Evolutionary conservation across 208 protist species (phyloP).

Genomic region (Acanthamoeba rhysodes): DNA sequence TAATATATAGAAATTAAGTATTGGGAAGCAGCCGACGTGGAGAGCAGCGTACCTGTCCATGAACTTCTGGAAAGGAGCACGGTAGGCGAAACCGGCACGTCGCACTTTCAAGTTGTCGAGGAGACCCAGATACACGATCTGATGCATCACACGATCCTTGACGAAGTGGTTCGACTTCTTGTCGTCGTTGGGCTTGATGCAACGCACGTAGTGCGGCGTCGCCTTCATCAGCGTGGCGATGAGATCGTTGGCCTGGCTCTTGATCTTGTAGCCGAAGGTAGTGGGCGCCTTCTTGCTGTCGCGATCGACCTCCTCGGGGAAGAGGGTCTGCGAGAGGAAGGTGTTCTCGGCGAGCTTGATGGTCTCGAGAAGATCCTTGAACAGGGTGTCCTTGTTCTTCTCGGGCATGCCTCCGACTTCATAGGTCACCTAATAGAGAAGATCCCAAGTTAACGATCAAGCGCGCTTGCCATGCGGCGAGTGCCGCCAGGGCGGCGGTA

Average conservation of each 20-base stretch:
- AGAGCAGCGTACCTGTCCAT: conserved; percentile 88
- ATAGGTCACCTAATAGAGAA: conserved; percentile 80
- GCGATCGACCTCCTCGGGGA: conserved; percentile 70
- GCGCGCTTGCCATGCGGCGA: background rate
- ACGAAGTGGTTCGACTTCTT: conserved; percentile 94
- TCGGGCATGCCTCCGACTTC: conserved; percentile 86
- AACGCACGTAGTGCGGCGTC: conserved; percentile 97
- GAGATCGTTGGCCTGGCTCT: conserved; percentile 90
- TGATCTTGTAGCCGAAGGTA: conserved; percentile 96
- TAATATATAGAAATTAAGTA: no score
- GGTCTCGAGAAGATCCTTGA: conserved; percentile 85
- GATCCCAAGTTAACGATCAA: background rate
- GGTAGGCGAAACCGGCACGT: conserved; percentile 95
- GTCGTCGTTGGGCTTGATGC: conserved; percentile 95
- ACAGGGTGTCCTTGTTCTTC: conserved; percentile 91
- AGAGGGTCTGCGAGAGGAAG: conserved; percentile 67
- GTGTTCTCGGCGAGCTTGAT: conserved; percentile 80
- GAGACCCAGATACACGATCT: conserved; percentile 96
- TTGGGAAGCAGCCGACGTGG: background rate
- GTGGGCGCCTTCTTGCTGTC: conserved; percentile 87
- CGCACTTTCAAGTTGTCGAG: conserved; percentile 96
- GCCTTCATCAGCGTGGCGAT: conserved; percentile 94
- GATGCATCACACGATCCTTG: conserved; percentile 94
- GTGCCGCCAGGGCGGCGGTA: background rate
- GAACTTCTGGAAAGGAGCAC: conserved; percentile 94